Evolutionary conservation across 2,329 filamentous ascomycete genomes (phyloP), one percentile per base, ranked within the genome.

Genomic region (Curvularia sp.): DNA sequence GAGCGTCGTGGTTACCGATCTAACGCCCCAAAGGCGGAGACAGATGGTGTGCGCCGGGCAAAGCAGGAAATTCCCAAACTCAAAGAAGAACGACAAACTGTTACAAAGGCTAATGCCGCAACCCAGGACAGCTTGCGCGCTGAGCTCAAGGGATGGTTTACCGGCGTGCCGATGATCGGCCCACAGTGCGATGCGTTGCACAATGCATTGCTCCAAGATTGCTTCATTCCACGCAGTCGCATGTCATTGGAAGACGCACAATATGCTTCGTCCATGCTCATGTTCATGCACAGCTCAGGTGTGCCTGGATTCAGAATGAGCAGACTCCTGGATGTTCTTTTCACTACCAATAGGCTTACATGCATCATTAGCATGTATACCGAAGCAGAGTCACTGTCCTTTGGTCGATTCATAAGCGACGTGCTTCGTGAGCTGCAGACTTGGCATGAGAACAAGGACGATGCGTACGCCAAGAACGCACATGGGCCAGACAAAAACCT

Each of bases 371-470:
- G 96, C 74, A 88, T 90, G 47, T 96, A 91, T 74, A 96, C 93
- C 0, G 89, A 94, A 23, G 89, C 92, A 54, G 96, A 99, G 77
- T 92, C 93, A 0, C 92, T 97, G 74, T 92, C 96, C 66, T 81
- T 99, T n/a, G 95, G 93, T 12, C 90, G 91, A 23, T 98, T 99
- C 76, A 79, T 99, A 53, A 92, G 89, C 70, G 88, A 94, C 60
- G 82, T 95, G 1, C 80, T 99, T 10, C 86, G 88, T 59, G 92
- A 97, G 65, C 82, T 99, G 18, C 85, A 88, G 7, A 82, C 83
- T 50, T 99, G 96, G 95, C 95, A 98, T 76, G 85, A 86, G 23
- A 89, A 92, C 73, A 89, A 89, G 69, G 77, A 81, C 5, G 80
- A 85, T 0, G 67, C 65, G 6, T 99, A 95, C 74, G 91, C 96